These are phyloP conservation scores for Boletus eberwhitei DNA, from an alignment of 768 basidiomycete species.

Conservation along the genomic window DNA sequence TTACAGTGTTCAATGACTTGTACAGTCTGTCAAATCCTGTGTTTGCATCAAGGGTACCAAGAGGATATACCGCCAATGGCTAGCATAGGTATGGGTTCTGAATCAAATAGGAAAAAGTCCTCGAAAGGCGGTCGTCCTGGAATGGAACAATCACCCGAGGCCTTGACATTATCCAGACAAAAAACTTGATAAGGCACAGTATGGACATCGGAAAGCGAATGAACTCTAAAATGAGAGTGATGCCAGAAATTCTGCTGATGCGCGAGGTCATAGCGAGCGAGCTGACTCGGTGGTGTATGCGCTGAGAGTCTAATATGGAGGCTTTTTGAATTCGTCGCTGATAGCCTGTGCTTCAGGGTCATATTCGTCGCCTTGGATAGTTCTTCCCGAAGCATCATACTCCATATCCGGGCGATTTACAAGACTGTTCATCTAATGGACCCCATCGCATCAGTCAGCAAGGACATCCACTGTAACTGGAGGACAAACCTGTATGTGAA, in stretches of 20 bases:
- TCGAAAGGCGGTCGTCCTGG: background rate
- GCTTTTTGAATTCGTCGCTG: slow-evolving; percentile 62
- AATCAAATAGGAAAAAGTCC: background rate
- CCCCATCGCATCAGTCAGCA: slow-evolving; percentile 6
- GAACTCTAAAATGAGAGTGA: background rate
- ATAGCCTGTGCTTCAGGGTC: slow-evolving; percentile 61
- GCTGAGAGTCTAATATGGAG: slow-evolving; percentile 34
- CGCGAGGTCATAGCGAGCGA: background rate
- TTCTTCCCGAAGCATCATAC: slow-evolving; percentile 57
- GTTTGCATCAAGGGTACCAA: background rate
- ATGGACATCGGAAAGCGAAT: background rate
- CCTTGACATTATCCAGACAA: background rate
- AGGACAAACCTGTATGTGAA: slow-evolving; percentile 56
- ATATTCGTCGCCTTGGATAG: slow-evolving; percentile 42
- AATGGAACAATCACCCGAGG: background rate
- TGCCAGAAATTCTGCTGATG: background rate
- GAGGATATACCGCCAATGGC: background rate
- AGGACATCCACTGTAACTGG: background rate
- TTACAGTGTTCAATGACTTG: background rate
- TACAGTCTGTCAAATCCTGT: background rate
- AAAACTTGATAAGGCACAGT: background rate
- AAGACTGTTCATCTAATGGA: slow-evolving; percentile 66
- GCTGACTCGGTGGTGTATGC: background rate
- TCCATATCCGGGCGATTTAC: slow-evolving; percentile 44
- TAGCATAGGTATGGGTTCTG: background rate